Evolutionary conservation across 495 filamentous ascomycete genomes (phyloP), one percentile per base, ranked within the genome.

Genomic region (Lentithecium fluviatile): DNA sequence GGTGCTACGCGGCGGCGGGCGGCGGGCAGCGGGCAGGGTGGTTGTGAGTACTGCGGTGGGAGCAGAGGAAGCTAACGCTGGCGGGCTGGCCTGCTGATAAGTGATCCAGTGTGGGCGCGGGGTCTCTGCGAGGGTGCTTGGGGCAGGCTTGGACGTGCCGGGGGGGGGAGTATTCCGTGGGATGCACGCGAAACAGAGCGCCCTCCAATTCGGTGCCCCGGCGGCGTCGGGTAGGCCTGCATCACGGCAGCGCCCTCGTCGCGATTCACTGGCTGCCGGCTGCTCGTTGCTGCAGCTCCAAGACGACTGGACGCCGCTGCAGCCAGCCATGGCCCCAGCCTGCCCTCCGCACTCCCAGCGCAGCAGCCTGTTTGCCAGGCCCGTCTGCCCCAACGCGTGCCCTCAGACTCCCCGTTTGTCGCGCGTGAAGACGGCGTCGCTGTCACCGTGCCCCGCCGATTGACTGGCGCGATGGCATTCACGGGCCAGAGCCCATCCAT

Each of bases 171-270:
- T 8, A 24, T 37, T 60, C 52, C 60, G 61, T 59, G 61, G 61
- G 61, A 54, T 64, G 49, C 47, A 46, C 48, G 54, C 61, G 48
- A 64, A 54, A 59, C 55, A 45, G n/a, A 43, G 47, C 36, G 48
- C 46, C 38, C 45, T 63, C 25, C 61, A 21, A 65, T 65, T 65
- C 55, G 62, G 42, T 20, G 62, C 62, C 62, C 50, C 62, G 48
- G 56, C 26, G 20, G n/a, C 38, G 56, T 65, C 62, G 62, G 62
- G 62, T 64, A 62, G 34, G 34, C 19, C 6, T 62, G 59, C 60
- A 64, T 49, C 45, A 58, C 29, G 21, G 52, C 23, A 29, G 20
- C 45, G 42, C 36, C 36, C 36, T 46, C 2, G 38, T 20, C 21
- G 15, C 13, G 1, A 45, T 17, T 46, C 29, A 64, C 60, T 64